Conservation (phyloP, 768 basidiomycete genomes). For the Goffeauzyma gilvescens region DNA sequence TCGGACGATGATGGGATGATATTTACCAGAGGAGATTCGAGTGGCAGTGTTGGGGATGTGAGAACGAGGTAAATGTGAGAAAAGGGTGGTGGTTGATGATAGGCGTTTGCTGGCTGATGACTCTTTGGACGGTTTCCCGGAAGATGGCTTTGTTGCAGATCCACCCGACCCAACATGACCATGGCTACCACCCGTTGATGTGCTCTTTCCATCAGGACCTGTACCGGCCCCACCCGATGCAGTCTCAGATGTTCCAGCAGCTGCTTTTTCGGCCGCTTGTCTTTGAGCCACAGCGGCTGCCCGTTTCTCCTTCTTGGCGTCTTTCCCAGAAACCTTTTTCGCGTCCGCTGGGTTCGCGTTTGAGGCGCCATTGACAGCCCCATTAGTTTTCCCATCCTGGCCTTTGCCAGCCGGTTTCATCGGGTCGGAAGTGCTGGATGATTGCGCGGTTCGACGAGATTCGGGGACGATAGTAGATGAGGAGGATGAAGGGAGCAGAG, state of each 20-base stretch:
- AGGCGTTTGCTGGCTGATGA: constrained; percentile 2
- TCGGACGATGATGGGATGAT: constrained; percentile 70
- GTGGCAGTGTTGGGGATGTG: constrained; percentile 12
- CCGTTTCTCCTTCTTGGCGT: constrained; percentile 28
- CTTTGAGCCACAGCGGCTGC: constrained; percentile 25
- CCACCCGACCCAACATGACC: constrained; percentile 2
- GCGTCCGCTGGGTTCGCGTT: too few species aligned
- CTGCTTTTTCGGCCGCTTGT: constrained; percentile 1
- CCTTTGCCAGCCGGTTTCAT: too few species aligned
- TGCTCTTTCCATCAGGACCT: neutral
- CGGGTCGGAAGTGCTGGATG: too few species aligned
- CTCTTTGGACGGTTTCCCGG: neutral
- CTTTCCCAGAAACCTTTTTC: too few species aligned
- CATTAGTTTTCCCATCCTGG: too few species aligned
- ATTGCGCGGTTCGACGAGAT: too few species aligned
- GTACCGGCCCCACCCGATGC: neutral
- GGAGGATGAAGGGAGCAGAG: too few species aligned
- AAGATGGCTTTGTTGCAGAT: neutral
- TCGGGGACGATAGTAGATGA: too few species aligned
- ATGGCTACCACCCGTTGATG: too few species aligned
- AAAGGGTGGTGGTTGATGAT: constrained; percentile 18
- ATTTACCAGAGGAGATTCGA: constrained; percentile 15
- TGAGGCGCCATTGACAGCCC: too few species aligned
- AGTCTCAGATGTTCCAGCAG: neutral
- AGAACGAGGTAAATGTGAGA: constrained; percentile 24